phyloP scores from a whole-genome alignment of 1,139 yeast genomes.

The Scheffersomyces segobiensis region DNA sequence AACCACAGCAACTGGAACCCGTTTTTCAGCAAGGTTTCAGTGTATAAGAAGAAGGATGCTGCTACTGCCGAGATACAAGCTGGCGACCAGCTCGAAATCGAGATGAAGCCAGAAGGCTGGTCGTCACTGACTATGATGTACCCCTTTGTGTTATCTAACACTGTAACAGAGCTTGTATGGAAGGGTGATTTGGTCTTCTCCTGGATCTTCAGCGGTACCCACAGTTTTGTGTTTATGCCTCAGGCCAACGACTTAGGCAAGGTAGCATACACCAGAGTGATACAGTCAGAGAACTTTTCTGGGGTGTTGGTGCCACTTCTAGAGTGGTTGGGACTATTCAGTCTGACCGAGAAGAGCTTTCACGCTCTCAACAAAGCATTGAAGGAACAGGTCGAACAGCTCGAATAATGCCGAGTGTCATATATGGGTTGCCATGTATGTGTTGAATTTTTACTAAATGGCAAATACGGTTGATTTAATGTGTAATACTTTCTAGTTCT shows the following conservation, averaged over 20 bases:
- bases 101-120: not conserved
- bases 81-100: not conserved
- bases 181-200: not conserved
- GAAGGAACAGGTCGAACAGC: not conserved
- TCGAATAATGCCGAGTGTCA: not conserved
- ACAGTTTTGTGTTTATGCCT: not conserved
- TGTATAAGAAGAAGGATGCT: not conserved
- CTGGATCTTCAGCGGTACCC: not conserved
- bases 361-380: not conserved
- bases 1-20: constrained; percentile 1
- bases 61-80: not conserved
- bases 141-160: not conserved
- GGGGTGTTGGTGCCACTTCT: not conserved
- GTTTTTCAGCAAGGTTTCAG: not conserved
- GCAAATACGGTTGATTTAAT: not conserved
- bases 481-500: not conserved
- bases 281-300: not conserved
- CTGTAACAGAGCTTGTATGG: not conserved
- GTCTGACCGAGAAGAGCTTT: not conserved
- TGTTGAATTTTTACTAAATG: not conserved
- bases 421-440: too few relatives aligned
- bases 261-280: not conserved
- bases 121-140: not conserved
- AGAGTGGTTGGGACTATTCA: not conserved
- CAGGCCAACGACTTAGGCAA: not conserved